Evolutionary conservation across 1,139 yeast species (phyloP).

Genomic region (Debaryomycetaceae sp.): DNA sequence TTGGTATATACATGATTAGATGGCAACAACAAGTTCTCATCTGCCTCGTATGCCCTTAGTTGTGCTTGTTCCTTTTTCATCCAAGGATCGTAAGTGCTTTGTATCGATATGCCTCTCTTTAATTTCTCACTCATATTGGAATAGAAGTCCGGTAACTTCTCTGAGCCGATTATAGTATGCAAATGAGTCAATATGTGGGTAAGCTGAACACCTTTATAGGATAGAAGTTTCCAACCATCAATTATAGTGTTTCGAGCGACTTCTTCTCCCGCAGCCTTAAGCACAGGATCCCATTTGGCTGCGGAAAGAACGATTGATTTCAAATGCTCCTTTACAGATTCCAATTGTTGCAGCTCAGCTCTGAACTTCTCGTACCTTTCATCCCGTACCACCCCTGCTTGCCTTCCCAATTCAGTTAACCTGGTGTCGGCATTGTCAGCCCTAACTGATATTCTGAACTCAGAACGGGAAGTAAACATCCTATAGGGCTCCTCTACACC

Average conservation of each 20-base stretch:
- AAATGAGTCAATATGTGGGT: slow-evolving; percentile 31
- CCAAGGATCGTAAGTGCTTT: slow-evolving; percentile 82
- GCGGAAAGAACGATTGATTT: slow-evolving; percentile 48
- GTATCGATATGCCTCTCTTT: slow-evolving; percentile 63
- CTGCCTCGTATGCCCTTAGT: slow-evolving; percentile 75
- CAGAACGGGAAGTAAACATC: slow-evolving; percentile 96
- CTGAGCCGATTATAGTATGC: slow-evolving; percentile 14
- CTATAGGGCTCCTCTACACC: slow-evolving; percentile 98
- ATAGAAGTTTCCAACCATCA: slow-evolving; percentile 45
- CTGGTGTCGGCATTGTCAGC: slow-evolving; percentile 93
- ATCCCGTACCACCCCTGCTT: slow-evolving; percentile 64
- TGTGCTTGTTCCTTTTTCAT: slow-evolving; percentile 67
- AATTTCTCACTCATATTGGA: slow-evolving; percentile 48
- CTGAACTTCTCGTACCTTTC: slow-evolving; percentile 52
- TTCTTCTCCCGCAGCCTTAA: slow-evolving; percentile 47
- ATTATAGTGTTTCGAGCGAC: slow-evolving; percentile 28
- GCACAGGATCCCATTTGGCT: slow-evolving; percentile 57
- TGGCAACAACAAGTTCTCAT: slow-evolving; percentile 73
- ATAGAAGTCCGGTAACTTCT: slow-evolving; percentile 18
- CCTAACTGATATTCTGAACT: slow-evolving; percentile 82
- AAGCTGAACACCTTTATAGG: slow-evolving; percentile 35
- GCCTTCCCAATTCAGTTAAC: slow-evolving; percentile 65
- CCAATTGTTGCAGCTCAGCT: slow-evolving; percentile 45
- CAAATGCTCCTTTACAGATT: slow-evolving; percentile 44
- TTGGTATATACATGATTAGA: slow-evolving; percentile 55